Evolutionary conservation across 768 basidiomycete species (phyloP).

Genomic region (Melanogaster broomeanus): DNA sequence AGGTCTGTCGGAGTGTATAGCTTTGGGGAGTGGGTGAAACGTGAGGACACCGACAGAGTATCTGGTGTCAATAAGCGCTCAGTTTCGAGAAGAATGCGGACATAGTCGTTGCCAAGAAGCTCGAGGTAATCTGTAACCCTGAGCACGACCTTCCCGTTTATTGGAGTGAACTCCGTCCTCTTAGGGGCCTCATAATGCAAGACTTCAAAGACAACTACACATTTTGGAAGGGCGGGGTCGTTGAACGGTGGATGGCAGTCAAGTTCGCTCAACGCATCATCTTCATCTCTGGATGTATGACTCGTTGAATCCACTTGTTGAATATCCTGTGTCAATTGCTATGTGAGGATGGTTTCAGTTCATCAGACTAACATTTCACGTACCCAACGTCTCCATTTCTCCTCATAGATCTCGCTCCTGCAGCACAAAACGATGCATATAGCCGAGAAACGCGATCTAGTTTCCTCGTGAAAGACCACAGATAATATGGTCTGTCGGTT

Average conservation of each 20-base stretch:
- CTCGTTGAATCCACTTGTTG: slow-evolving; percentile 11
- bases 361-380: too few species aligned
- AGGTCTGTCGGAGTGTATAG: neutral
- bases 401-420: too few species aligned
- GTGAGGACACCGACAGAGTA: neutral
- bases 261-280: neutral
- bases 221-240: slow-evolving; percentile 14
- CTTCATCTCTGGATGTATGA: slow-evolving; percentile 10
- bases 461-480: too few species aligned
- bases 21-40: neutral
- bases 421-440: too few species aligned
- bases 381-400: too few species aligned
- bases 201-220: slow-evolving; percentile 24
- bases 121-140: neutral
- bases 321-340: slow-evolving; percentile 19
- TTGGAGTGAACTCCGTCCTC: neutral
- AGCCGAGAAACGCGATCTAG: too few species aligned
- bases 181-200: neutral
- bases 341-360: too few species aligned
- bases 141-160: neutral
- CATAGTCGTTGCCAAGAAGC: neutral
- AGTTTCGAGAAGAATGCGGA: neutral
- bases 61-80: too few species aligned
- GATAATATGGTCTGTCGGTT: too few species aligned
- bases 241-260: slow-evolving; percentile 7